A percentile compares a stretch with the other conserved stretches of the same genome.
These are phyloP conservation scores for Trichoderma sp. DNA, from an alignment of 2,329 filamentous ascomycete genomes.

Conservation along the genomic window DNA sequence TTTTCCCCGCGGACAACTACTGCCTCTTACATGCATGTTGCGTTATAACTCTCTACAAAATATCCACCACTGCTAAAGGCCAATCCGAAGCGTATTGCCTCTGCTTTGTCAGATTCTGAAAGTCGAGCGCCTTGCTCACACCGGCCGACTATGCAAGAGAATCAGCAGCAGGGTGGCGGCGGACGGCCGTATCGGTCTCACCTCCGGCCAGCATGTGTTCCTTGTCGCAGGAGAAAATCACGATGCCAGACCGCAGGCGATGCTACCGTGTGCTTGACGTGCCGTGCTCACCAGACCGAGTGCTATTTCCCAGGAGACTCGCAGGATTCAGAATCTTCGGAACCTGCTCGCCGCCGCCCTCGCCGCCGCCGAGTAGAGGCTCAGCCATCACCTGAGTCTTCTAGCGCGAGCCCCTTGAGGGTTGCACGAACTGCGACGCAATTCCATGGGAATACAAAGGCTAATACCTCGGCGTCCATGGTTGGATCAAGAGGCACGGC, in stretches of 20 bases:
- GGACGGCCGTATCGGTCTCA: constrained; percentile 58
- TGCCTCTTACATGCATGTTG: not conserved
- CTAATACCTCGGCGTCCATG: not conserved
- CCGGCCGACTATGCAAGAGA: not conserved
- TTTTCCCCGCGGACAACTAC: not conserved
- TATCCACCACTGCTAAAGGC: not conserved
- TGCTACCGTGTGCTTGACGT: constrained; percentile 53
- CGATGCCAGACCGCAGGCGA: constrained; percentile 57
- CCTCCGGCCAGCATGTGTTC: constrained; percentile 56
- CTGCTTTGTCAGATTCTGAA: not conserved
- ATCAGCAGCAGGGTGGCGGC: constrained; percentile 21
- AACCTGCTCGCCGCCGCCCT: constrained; percentile 20
- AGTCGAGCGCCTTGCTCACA: not conserved
- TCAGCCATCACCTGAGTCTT: constrained; percentile 5
- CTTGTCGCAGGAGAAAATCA: constrained; percentile 59
- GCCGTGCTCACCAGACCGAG: constrained; percentile 54
- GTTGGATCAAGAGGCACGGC: not conserved
- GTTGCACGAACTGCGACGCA: not conserved
- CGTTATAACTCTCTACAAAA: not conserved
- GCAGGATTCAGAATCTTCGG: constrained; percentile 24
- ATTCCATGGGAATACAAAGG: constrained; percentile 7
- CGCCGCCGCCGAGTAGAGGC: constrained; percentile 17
- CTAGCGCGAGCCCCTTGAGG: not conserved
- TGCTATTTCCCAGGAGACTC: constrained; percentile 50
- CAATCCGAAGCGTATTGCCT: not conserved